Percentiles rank a stretch among this genome's conserved stretches.
phyloP scores from a whole-genome alignment of 2,329 filamentous ascomycete genomes.

The Neonectria neomacrospora region DNA sequence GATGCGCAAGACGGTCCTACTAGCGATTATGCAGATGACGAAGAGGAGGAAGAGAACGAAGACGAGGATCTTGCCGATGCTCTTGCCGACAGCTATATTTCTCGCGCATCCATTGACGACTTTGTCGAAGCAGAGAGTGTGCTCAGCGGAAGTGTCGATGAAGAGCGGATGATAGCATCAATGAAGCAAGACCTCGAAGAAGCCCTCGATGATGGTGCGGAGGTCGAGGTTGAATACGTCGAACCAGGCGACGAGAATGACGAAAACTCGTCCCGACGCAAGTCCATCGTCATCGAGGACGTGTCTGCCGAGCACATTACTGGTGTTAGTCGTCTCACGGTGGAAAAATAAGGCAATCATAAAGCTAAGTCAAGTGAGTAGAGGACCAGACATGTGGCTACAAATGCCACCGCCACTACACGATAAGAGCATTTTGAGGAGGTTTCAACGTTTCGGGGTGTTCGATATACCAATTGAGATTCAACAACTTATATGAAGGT shows the following conservation, averaged over 20 bases:
- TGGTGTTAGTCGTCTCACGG: constrained; percentile 64
- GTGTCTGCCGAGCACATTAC: constrained; percentile 68
- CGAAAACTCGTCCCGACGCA: constrained; percentile 27
- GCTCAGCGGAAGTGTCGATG: constrained; percentile 57
- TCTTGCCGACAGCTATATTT: constrained; percentile 46
- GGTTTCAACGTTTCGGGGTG: constrained; percentile 9
- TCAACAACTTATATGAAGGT: constrained; percentile 27
- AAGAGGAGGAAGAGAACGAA: constrained; percentile 54
- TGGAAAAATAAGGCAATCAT: constrained; percentile 53
- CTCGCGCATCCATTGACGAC: constrained; percentile 49
- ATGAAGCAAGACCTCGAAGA: constrained; percentile 49
- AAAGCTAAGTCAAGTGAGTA: constrained; percentile 45
- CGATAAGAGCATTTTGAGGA: constrained; percentile 33
- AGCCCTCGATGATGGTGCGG: constrained; percentile 52
- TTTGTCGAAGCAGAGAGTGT: constrained; percentile 56
- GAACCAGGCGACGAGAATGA: constrained; percentile 49
- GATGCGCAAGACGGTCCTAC: constrained; percentile 60
- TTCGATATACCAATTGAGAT: constrained; percentile 44
- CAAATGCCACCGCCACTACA: constrained; percentile 20
- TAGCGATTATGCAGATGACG: constrained; percentile 56
- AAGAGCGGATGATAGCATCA: constrained; percentile 55
- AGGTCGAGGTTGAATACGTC: constrained; percentile 42
- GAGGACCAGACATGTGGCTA: constrained; percentile 31
- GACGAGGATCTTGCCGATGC: constrained; percentile 54
- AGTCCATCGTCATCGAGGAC: constrained; percentile 54